These are phyloP conservation scores for Porphyrellus sp. DNA, from an alignment of 1,284 basidiomycete genomes.

Conservation along the genomic window DNA sequence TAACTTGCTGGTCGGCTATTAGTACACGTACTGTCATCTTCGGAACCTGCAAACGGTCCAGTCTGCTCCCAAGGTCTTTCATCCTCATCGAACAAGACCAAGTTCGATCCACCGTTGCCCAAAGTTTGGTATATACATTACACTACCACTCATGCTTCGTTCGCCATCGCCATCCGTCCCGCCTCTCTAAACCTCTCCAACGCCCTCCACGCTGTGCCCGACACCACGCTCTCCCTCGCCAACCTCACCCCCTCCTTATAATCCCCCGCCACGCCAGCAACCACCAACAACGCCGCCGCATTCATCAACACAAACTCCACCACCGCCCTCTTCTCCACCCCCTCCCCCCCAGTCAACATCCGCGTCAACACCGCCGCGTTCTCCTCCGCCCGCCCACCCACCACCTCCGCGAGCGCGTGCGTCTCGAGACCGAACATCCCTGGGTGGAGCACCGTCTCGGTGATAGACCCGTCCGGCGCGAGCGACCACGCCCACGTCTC, in stretches of 20 bases:
- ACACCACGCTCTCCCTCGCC: slow-evolving; percentile 70
- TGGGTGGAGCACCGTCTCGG: slow-evolving; percentile 50
- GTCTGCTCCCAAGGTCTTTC: too few relatives aligned
- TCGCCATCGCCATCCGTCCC: slow-evolving; percentile 8
- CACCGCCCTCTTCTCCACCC: slow-evolving; percentile 55
- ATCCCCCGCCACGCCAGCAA: slow-evolving; percentile 69
- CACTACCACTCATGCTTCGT: neutral
- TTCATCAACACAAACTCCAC: slow-evolving; percentile 86
- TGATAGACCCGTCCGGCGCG: slow-evolving; percentile 48
- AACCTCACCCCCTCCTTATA: slow-evolving; percentile 71
- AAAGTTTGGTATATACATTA: too few relatives aligned
- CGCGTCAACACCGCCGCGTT: slow-evolving; percentile 68
- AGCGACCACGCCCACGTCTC: slow-evolving; percentile 79
- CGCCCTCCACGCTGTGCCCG: slow-evolving; percentile 75
- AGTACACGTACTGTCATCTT: too few relatives aligned
- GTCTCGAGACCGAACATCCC: slow-evolving; percentile 69
- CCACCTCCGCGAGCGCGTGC: slow-evolving; percentile 71
- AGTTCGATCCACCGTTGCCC: too few relatives aligned
- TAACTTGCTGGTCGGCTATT: too few relatives aligned
- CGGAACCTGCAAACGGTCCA: too few relatives aligned
- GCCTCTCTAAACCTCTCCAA: slow-evolving; percentile 44
- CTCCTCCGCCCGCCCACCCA: slow-evolving; percentile 66
- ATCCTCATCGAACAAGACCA: too few relatives aligned
- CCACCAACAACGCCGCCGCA: slow-evolving; percentile 76
- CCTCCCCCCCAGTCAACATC: slow-evolving; percentile 51